A percentile compares a stretch with the other conserved stretches of the same genome.
Conservation (phyloP, 768 basidiomycete genomes). For the Daedaleopsis sinensis region DNA sequence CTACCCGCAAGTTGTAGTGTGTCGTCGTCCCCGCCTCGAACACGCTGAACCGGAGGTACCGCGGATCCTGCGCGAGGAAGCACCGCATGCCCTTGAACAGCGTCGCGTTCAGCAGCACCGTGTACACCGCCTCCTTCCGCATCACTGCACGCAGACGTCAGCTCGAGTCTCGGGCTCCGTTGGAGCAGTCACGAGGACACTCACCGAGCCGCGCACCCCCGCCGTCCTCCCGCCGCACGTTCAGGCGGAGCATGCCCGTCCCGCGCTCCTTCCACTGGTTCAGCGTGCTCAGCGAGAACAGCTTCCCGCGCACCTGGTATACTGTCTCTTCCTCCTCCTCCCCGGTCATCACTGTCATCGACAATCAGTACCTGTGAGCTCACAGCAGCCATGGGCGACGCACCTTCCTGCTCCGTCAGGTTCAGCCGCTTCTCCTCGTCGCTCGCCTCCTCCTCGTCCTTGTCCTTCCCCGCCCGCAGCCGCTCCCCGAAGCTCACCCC, state of each 20-base stretch:
- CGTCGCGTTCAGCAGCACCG: constrained; percentile 72
- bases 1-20: constrained; percentile 78
- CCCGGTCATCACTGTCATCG: constrained; percentile 64
- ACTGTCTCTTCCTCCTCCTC: constrained; percentile 84
- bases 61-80: constrained; percentile 71
- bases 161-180: too few relatives aligned
- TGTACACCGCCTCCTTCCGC: constrained; percentile 84
- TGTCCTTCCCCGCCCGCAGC: constrained; percentile 63
- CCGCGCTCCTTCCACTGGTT: constrained; percentile 80
- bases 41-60: constrained; percentile 77
- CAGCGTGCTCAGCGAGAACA: constrained; percentile 60
- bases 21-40: constrained; percentile 61
- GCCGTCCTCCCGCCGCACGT: constrained; percentile 65
- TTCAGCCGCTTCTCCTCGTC: constrained; percentile 53
- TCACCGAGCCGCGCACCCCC: constrained; percentile 70
- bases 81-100: constrained; percentile 82
- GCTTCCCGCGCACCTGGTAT: constrained; percentile 76
- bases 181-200: too few relatives aligned
- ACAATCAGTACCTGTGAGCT: background rate
- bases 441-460: constrained; percentile 48
- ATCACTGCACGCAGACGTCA: too few relatives aligned
- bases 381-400: too few relatives aligned
- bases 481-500: constrained; percentile 60
- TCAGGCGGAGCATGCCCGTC: constrained; percentile 69
- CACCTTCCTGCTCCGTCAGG: constrained; percentile 72